Evolutionary conservation across 805 yeast species (phyloP), one percentile per base, ranked within the genome.

Genomic region (Yamadazyma takamatsuzukensis): DNA sequence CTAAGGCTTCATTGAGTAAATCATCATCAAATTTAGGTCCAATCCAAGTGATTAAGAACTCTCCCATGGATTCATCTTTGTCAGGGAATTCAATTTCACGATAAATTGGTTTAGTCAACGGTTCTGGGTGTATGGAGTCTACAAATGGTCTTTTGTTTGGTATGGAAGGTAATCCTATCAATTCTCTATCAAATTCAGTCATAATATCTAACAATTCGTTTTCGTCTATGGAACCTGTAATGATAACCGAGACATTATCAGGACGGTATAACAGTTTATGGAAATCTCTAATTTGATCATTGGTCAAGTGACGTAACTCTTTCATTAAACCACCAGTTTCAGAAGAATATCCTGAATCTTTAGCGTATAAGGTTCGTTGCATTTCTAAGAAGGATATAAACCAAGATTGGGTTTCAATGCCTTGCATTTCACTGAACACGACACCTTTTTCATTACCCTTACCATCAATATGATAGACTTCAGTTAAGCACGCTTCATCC

Each of bases 391-490:
- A 74, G 2, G 81, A 53, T 9, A 80, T 61, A 43, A 82, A 83
- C 76, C 80, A 79, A 11, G 89, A 73, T 41, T 82, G 84, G 47
- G 76, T 76, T 56, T 88, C 95, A 36, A 83, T 79, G 17, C 88
- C 97, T 51, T 86, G 96, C 97, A 93, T 93, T 61, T 93, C 98
- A 33, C 94, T 82, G 54, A 83, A 93, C 3, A 93, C 97, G 18
- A 93, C 98, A 47, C 98, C 98, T 54, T 87, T 87, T 47, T 93
- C 98, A 43, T 82, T 78, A 19, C 84, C 95, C 6, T 76, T 72
- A 2, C 95, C 96, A 54, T 93, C 97, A 28, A 93, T 75, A 54
- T 93, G 97, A 54, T 86, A 86, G 6, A 93, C 97, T 54, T 93
- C 98, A 1, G 98, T 93, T 33, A 81, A 64, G 48, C 95, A 93